Base-by-base conservation (phyloP, 2,329 filamentous ascomycete genomes). In the Fusarium sp. region DNA sequence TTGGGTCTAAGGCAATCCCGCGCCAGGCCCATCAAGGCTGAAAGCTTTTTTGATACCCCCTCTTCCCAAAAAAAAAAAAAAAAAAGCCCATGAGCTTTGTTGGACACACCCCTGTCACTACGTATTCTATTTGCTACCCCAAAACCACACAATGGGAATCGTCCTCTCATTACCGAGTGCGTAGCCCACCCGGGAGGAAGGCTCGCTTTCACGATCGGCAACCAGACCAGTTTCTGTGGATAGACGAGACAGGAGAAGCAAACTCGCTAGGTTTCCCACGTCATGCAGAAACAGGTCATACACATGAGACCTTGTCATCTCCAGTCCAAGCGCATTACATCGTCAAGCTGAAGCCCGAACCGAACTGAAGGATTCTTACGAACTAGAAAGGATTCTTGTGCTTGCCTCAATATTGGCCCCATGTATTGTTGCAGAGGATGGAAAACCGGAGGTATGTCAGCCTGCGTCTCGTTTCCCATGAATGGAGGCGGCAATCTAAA, bases 11-110 rank as follows among this genome's bases (percentile, higher is more conserved):
- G 65, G 52, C 61, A 61, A 74, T 73, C 58, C 66, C 60, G 69
- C 57, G 54, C 52, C 61, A 57, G 60, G 57, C 70, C 62, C 58
- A 57, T 62, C 30, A 69, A 74, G 71, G 69, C 71, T 74, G 71
- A 74, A 69, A 32, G 68, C 64, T 43, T 63, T 40, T 27, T 63
- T 32, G 14, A 37, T 37, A 56, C 43, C 56, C 70, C 64, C 61
- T 63, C 65, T 69, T 20, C 43, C 27, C 32, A 37, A 15, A 45
- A 20, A 20, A 20, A 20, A 45, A 20, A 20, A 20, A 20, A 20
- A 20, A 20, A 20, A 47, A 10, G 17, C 40, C 22, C 17, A 35
- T 20, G 45, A 15, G 27, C 38, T 12, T 43, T 37, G 25, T 58
- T 74, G 68, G 32, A 6, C 7, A 20, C 59, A 74, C 71, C 32